Base-by-base conservation (phyloP, 148 eudicot genomes). In the Vaccinium myrtillus region DNA sequence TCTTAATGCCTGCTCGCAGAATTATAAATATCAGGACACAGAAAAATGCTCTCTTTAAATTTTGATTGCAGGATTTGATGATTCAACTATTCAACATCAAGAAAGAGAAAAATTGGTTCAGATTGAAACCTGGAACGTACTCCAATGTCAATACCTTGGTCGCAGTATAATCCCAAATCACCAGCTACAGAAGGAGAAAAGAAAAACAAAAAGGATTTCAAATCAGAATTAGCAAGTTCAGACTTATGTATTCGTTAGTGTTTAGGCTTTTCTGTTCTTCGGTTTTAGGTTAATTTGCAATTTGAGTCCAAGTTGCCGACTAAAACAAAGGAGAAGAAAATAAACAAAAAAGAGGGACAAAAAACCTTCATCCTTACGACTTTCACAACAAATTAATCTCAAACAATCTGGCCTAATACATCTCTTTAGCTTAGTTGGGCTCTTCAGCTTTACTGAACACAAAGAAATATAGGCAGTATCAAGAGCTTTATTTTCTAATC, bases 111-210 rank as follows among this genome's bases (percentile, higher is more conserved):
- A 23, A 79, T 55, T 36, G 70, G 82, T 75, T 82, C 43, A 84
- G 86, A 85, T 18, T 82, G 83, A 82, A 87, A 95, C 99, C 99
- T 88, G 99, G 98, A 89, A 92, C 98, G 82, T 94, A 97, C 90
- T 97, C 99, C 90, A 97, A 81, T 27, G 99, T 97, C 90, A 97
- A 89, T 87, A 95, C 98, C 89, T 95, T 95, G 36, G 90, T 81
- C 48, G 95, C 92, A 46, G 98, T 97, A 85, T 94, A 97, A 87
- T 95, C 99, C 99, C 99, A 97, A 79, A 89, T 86, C 75, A 97
- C 92, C 87, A 89, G 81, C 98, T 97, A 82, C 87, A 88, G 21
- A 39, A 71, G 49, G 50, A 86, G 84, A 81, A 55, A 82, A 39
- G 16, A 71, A 25, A 56, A 69, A 15, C 19, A 59, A 58, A 75